Percentiles rank a stretch among this genome's conserved stretches.
Evolutionary conservation across 345 rosid species (phyloP).

Genomic region (Moringa oleifera): DNA sequence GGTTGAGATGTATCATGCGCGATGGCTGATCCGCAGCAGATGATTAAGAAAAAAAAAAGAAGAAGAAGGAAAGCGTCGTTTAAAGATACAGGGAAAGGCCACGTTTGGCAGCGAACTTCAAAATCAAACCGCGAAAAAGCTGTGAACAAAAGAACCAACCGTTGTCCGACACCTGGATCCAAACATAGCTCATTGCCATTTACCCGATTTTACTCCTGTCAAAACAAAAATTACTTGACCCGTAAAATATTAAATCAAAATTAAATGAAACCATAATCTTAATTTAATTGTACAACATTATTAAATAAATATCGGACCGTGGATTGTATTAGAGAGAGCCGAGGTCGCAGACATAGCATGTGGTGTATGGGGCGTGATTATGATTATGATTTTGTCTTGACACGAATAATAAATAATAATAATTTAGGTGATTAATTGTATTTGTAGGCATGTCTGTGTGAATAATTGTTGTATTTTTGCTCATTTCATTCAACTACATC

Average conservation of each 20-base stretch:
- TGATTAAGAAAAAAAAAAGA: background rate
- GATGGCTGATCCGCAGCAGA: background rate
- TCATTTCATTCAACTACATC: no score
- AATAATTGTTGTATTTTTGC: no score
- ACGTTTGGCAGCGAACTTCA: background rate
- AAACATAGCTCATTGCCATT: background rate
- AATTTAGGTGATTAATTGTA: background rate
- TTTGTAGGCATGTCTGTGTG: background rate
- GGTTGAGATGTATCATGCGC: background rate
- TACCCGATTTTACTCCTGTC: background rate
- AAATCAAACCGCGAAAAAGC: no score
- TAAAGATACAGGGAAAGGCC: background rate
- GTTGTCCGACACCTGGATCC: background rate
- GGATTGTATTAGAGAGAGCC: no score
- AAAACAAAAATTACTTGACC: background rate
- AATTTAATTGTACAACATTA: no score
- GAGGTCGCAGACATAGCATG: background rate
- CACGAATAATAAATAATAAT: background rate
- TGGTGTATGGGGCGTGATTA: background rate
- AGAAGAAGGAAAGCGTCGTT: background rate
- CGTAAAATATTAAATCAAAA: no score
- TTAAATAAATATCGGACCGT: no score
- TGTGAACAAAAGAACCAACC: no score
- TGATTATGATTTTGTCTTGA: background rate
- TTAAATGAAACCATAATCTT: no score